A percentile compares a stretch with the other conserved stretches of the same genome.
These are phyloP conservation scores for Camellia japonica DNA, from an alignment of 148 eudicot genomes.

Conservation along the genomic window DNA sequence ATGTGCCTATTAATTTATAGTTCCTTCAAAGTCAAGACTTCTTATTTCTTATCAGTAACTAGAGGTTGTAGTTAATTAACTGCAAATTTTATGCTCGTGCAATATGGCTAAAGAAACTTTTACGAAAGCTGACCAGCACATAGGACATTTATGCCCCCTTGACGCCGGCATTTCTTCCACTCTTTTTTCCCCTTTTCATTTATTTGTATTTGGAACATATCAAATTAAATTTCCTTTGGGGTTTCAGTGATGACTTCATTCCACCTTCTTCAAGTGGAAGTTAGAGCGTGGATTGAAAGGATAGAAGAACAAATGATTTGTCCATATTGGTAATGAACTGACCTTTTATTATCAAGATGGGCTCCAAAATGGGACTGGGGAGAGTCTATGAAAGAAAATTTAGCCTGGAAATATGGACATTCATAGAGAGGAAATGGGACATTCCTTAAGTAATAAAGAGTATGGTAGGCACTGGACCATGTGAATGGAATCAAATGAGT, in stretches of 20 bases:
- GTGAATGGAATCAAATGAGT: slow-evolving; percentile 2
- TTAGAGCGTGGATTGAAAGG: background rate
- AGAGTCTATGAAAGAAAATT: background rate
- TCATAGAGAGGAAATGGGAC: background rate
- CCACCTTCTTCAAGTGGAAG: background rate
- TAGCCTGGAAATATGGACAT: background rate
- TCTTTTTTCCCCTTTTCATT: background rate
- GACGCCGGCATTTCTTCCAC: background rate
- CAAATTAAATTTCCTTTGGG: background rate
- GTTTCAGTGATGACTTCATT: background rate
- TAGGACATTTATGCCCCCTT: background rate
- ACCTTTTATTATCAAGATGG: background rate
- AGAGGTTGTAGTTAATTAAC: background rate
- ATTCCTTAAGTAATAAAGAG: background rate
- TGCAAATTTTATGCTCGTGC: background rate
- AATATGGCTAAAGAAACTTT: background rate
- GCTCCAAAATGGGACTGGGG: background rate
- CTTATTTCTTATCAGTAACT: background rate
- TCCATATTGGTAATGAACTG: background rate
- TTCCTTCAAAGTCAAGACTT: background rate
- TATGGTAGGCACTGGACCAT: background rate
- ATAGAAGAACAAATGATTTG: background rate
- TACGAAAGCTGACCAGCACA: background rate
- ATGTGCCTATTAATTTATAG: background rate
- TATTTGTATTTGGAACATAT: background rate